These are phyloP conservation scores for Rhodotorula kratochvilovae DNA, from an alignment of 768 basidiomycete genomes.

Conservation along the genomic window DNA sequence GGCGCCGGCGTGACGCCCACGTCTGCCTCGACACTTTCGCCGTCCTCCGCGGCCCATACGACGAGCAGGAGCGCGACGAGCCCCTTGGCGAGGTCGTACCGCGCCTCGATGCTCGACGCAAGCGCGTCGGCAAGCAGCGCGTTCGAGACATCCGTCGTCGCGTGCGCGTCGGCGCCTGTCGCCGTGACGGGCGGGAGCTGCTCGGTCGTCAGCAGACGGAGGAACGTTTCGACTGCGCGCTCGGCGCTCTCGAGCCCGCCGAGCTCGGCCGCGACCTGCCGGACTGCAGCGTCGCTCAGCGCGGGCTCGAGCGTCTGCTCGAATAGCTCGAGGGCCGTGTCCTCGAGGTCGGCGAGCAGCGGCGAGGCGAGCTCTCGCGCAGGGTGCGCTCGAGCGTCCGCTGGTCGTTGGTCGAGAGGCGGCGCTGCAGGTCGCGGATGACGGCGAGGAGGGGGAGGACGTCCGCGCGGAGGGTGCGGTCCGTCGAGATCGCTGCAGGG, in stretches of 20 bases:
- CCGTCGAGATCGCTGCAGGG: background rate
- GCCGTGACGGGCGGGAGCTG: background rate
- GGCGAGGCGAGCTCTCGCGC: slow-evolving; percentile 9
- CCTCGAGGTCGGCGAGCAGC: slow-evolving; percentile 20
- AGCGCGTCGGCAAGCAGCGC: slow-evolving; percentile 9
- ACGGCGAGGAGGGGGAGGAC: slow-evolving; percentile 11
- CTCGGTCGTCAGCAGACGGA: slow-evolving; percentile 15
- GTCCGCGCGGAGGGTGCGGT: slow-evolving; percentile 19
- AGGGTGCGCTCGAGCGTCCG: slow-evolving; percentile 19
- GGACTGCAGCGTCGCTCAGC: slow-evolving; percentile 1
- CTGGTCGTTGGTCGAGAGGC: background rate
- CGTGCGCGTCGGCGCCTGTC: background rate
- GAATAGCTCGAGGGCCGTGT: slow-evolving; percentile 25
- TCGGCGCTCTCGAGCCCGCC: slow-evolving; percentile 16
- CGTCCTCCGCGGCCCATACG: slow-evolving; percentile 32
- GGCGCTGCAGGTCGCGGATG: background rate
- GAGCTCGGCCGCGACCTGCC: background rate
- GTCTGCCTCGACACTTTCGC: background rate
- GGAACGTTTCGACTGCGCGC: slow-evolving; percentile 27
- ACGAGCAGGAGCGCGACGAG: slow-evolving; percentile 25
- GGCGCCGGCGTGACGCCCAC: background rate
- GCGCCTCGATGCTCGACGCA: slow-evolving; percentile 6
- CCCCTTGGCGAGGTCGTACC: slow-evolving; percentile 24
- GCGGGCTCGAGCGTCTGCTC: slow-evolving; percentile 15
- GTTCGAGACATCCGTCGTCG: slow-evolving; percentile 10